Percentiles rank a stretch among this genome's conserved stretches.
These are phyloP conservation scores for Pleomassaria siparia DNA, from an alignment of 2,329 filamentous ascomycete genomes.

Conservation along the genomic window DNA sequence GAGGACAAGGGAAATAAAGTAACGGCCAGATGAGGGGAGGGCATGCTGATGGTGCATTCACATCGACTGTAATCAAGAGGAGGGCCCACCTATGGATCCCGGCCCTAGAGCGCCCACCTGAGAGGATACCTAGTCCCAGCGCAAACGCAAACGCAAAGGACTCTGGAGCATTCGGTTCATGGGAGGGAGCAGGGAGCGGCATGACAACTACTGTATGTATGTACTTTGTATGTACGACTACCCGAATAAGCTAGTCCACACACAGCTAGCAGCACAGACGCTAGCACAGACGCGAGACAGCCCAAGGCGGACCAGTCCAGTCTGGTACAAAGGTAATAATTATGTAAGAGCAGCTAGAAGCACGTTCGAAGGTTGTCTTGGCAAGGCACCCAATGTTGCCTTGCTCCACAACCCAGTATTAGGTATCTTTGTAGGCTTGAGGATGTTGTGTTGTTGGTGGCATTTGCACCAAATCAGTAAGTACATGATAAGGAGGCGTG, in stretches of 20 bases:
- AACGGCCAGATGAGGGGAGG: constrained; percentile 9
- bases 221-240: no score
- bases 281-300: neutral
- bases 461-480: neutral
- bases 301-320: no score
- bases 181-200: constrained; percentile 1
- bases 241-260: neutral
- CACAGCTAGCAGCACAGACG: no score
- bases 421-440: neutral
- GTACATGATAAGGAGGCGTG: no score
- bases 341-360: constrained; percentile 8
- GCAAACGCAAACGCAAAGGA: neutral
- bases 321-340: no score
- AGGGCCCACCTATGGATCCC: constrained; percentile 6
- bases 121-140: constrained; percentile 7
- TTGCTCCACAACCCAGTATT: constrained; percentile 5
- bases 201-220: neutral
- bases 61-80: constrained; percentile 9
- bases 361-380: neutral
- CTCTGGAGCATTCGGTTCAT: neutral
- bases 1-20: constrained; percentile 29
- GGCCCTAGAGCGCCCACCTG: constrained; percentile 3
- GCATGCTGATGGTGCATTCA: constrained; percentile 13
- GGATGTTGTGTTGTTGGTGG: neutral
- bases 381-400: constrained; percentile 7